phyloP scores from a whole-genome alignment of 352 stramenopile species.

The Achlya hypogyna region DNA sequence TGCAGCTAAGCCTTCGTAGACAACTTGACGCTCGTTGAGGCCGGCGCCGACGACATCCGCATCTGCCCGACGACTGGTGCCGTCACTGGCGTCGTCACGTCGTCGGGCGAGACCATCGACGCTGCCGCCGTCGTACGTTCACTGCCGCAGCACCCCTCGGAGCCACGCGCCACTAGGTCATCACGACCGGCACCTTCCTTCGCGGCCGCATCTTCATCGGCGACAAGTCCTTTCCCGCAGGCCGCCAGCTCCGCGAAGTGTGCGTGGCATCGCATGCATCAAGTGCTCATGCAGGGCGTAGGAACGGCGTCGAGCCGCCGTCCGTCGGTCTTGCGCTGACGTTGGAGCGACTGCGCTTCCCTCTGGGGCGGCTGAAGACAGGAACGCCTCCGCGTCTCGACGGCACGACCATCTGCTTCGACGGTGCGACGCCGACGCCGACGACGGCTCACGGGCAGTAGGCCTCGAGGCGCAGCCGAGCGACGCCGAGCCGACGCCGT shows the following conservation, averaged over 20 bases:
- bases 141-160: too few species aligned
- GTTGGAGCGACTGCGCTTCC: conserved; percentile 88
- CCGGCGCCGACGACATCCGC: conserved; percentile 92
- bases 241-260: conserved; percentile 83
- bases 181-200: conserved; percentile 98
- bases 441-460: too few species aligned
- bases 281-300: background rate
- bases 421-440: conserved; percentile 23
- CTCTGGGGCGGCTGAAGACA: conserved; percentile 93
- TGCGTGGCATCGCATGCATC: background rate
- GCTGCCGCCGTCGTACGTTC: conserved; percentile 40
- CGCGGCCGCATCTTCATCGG: conserved; percentile 95
- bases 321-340: conserved; percentile 91
- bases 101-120: conserved; percentile 42
- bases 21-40: conserved; percentile 92
- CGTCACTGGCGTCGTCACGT: conserved; percentile 56
- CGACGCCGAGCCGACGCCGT: conserved; percentile 85
- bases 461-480: conserved; percentile 85
- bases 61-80: conserved; percentile 56
- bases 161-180: too few species aligned
- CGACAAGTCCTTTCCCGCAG: conserved; percentile 86
- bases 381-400: conserved; percentile 96
- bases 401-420: conserved; percentile 92
- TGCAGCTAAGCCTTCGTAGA: conserved; percentile 23
- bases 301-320: conserved; percentile 87